A percentile compares a stretch with the other conserved stretches of the same genome.
phyloP scores from a whole-genome alignment of 768 basidiomycete genomes.

The Mycena vitilis region DNA sequence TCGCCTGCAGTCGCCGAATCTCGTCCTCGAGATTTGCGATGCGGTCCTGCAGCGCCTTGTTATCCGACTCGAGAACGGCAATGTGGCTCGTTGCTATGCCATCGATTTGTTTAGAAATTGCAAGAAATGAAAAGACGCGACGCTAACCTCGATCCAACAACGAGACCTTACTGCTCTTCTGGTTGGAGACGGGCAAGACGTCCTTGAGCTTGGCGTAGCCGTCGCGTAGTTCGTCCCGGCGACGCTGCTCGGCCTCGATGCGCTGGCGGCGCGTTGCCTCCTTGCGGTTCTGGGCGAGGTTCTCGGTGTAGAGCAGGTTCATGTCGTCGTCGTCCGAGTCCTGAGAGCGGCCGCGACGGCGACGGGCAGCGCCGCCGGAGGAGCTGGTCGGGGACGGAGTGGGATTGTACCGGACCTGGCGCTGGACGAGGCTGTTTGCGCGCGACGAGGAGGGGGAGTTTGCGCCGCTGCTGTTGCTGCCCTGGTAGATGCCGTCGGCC shows the following conservation, averaged over 20 bases:
- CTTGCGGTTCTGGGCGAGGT: slow-evolving; percentile 81
- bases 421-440: slow-evolving; percentile 81
- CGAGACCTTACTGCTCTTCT: slow-evolving; percentile 92
- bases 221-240: slow-evolving; percentile 90
- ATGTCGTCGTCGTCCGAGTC: slow-evolving; percentile 83
- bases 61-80: slow-evolving; percentile 74
- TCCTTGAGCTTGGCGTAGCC: slow-evolving; percentile 91
- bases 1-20: slow-evolving; percentile 73
- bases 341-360: slow-evolving; percentile 77
- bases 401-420: slow-evolving; percentile 80
- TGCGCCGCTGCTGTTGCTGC: slow-evolving; percentile 80
- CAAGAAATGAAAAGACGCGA: slow-evolving; percentile 12
- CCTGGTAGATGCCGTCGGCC: slow-evolving; percentile 83
- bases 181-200: slow-evolving; percentile 86
- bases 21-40: slow-evolving; percentile 75
- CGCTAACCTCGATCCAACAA: slow-evolving; percentile 85
- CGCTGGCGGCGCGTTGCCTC: slow-evolving; percentile 87
- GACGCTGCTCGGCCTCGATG: slow-evolving; percentile 90
- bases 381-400: slow-evolving; percentile 86
- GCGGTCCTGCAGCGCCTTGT: slow-evolving; percentile 77
- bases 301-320: slow-evolving; percentile 76
- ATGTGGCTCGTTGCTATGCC: slow-evolving; percentile 82
- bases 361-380: slow-evolving; percentile 62
- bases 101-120: too few relatives aligned
- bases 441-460: slow-evolving; percentile 85